Percentiles rank a stretch among this genome's conserved stretches.
Evolutionary conservation across 805 yeast species (phyloP).

Genomic region (Candida dajiaensis): DNA sequence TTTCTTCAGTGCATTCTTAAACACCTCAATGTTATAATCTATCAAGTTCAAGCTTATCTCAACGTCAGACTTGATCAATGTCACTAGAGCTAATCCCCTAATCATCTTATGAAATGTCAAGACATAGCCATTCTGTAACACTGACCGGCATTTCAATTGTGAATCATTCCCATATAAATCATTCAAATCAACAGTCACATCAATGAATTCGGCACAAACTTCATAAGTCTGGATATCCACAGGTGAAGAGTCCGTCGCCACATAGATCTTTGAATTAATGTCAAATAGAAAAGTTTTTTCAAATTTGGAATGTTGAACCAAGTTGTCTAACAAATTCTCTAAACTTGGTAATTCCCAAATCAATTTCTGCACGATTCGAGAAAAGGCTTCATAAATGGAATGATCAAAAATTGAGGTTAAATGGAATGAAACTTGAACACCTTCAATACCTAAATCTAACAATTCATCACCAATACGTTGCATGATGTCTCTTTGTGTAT

Average conservation of each 20-base stretch:
- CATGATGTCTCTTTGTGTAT: conserved; percentile 94
- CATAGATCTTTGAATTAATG: conserved; percentile 85
- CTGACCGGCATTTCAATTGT: conserved; percentile 62
- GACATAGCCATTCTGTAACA: conserved; percentile 76
- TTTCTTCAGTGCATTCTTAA: conserved; percentile 69
- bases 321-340: conserved; percentile 81
- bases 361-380: conserved; percentile 85
- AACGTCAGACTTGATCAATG: conserved; percentile 56
- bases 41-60: conserved; percentile 57
- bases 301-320: conserved; percentile 83
- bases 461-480: conserved; percentile 93
- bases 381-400: conserved; percentile 91
- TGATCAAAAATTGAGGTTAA: conserved; percentile 93
- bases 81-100: conserved; percentile 86
- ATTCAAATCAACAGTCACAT: conserved; percentile 85
- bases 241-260: conserved; percentile 94
- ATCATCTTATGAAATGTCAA: conserved; percentile 87
- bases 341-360: conserved; percentile 83
- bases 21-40: conserved; percentile 82
- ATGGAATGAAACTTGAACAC: conserved; percentile 86
- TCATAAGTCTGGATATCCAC: conserved; percentile 94
- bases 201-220: conserved; percentile 95
- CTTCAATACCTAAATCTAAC: conserved; percentile 82
- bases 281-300: conserved; percentile 94
- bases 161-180: conserved; percentile 46